Evolutionary conservation across 148 eudicot species (phyloP), one percentile per base, ranked within the genome.

Genomic region (Polygonum aviculare): DNA sequence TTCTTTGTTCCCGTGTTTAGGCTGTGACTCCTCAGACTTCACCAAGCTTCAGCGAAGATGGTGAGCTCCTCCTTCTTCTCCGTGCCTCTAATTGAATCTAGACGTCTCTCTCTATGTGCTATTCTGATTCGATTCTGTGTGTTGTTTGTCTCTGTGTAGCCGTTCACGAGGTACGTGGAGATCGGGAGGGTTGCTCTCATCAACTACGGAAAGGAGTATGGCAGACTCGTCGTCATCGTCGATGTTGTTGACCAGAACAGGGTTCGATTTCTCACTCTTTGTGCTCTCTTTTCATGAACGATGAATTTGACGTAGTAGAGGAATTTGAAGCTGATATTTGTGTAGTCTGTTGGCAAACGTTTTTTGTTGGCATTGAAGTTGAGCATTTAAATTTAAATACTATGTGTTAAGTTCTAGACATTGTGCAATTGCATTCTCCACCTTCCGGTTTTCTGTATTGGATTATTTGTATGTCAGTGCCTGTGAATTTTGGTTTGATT

Each of bases 131-230:
- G 44, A 72, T 19, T 2, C 2, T 47, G 12, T 41, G 1, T 3
- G 50, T 16, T 41, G 7, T 1, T 1, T 72, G 33, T 41, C 0
- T 26, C 45, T 72, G 9, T 72, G 52, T 72, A 72, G 74, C 74
- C 74, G 74, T 72, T 72, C 74, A 72, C 45, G 44, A 72, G 74
- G 74, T 72, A 41, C 51, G 74, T 72, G 14, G 74, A 72, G 51
- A 72, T 72, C 74, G 74, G 74, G 15, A n/a, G 74, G 12, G 10
- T 72, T 72, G 74, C 74, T 19, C 74, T 72, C 14, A 44, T 74
- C 62, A 74, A 74, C 60, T 74, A 48, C 51, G 76, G 76, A 1
- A 74, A 74, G 60, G 76, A 74, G 62, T 74, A 74, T 74, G 76
- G 76, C 41, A 26, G 76, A 1, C 76, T 74, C 41, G 57, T 74